Percentiles rank a stretch among this genome's conserved stretches.
Evolutionary conservation across 1,139 yeast genomes (phyloP).

Genomic region (Debaryomycetaceae sp.): DNA sequence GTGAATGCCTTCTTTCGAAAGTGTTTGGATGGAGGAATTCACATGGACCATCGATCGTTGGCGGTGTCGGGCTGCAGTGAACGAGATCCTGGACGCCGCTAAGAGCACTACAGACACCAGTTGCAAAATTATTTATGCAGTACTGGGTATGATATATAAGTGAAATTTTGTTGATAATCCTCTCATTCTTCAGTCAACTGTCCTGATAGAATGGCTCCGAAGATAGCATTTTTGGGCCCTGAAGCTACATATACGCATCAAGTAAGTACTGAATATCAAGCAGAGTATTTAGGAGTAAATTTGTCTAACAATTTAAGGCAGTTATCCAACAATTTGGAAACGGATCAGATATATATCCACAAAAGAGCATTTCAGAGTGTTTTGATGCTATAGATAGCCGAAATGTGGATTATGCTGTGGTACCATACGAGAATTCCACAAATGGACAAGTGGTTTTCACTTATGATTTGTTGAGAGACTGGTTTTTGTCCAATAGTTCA

Average conservation of each 20-base stretch:
- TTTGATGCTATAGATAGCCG: slow-evolving; percentile 48
- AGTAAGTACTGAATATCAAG: slow-evolving; percentile 35
- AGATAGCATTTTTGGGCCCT: slow-evolving; percentile 81
- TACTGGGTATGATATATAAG: background rate
- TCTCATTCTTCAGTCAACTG: no score
- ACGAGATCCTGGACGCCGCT: no score
- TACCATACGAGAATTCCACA: slow-evolving; percentile 92
- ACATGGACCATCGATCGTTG: background rate
- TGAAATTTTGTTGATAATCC: no score
- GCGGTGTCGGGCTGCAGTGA: no score
- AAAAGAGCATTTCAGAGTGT: slow-evolving; percentile 57
- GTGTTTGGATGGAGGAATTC: slow-evolving; percentile 1
- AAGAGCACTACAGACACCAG: background rate
- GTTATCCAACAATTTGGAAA: slow-evolving; percentile 70
- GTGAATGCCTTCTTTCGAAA: slow-evolving; percentile 1
- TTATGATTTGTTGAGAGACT: slow-evolving; percentile 73
- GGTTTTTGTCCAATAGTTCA: slow-evolving; percentile 31
- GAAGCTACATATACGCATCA: slow-evolving; percentile 89
- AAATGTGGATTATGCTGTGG: slow-evolving; percentile 67
- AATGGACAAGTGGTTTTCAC: slow-evolving; percentile 91
- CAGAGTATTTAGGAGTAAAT: background rate
- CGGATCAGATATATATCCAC: slow-evolving; percentile 34
- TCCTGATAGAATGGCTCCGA: slow-evolving; percentile 14
- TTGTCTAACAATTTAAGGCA: slow-evolving; percentile 44
- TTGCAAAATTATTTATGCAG: background rate